These are phyloP conservation scores for Hypsizygus ulmarius DNA, from an alignment of 1,284 basidiomycete genomes.

Conservation along the genomic window DNA sequence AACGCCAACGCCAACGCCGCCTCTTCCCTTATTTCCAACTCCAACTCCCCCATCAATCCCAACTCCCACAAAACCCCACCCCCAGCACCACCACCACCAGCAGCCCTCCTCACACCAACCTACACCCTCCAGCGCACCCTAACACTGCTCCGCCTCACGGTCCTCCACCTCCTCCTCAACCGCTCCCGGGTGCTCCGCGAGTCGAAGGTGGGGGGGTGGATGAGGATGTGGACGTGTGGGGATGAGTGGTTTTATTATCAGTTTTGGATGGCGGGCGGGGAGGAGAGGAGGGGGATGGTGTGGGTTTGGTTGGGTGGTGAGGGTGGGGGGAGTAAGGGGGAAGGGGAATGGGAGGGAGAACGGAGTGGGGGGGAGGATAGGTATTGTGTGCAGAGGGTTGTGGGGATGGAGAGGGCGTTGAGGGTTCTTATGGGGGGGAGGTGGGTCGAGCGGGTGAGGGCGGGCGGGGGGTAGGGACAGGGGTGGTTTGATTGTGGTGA, in stretches of 20 bases:
- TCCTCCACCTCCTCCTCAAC: background rate
- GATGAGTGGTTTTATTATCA: slow-evolving; percentile 48
- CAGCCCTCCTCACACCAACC: background rate
- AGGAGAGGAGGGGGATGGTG: slow-evolving; percentile 15
- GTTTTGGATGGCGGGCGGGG: slow-evolving; percentile 39
- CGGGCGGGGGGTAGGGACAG: background rate
- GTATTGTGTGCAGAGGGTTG: background rate
- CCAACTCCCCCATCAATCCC: background rate
- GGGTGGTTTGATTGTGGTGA: too few species aligned
- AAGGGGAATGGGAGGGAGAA: background rate
- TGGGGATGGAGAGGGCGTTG: slow-evolving; percentile 12
- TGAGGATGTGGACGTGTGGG: slow-evolving; percentile 37
- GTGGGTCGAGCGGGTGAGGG: slow-evolving; percentile 16
- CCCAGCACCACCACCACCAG: background rate
- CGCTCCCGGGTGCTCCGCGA: slow-evolving; percentile 19
- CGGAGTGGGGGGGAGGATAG: background rate
- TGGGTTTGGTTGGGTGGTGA: background rate
- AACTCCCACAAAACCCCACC: background rate
- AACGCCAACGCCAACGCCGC: too few species aligned
- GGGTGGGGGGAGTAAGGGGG: background rate
- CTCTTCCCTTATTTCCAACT: too few species aligned
- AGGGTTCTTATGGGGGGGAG: slow-evolving; percentile 12
- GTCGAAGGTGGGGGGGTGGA: too few species aligned
- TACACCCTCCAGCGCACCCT: background rate
- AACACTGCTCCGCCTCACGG: background rate